Evolutionary conservation across 192 early-diverging fungal species (phyloP).

Genomic region (Martensiomyces pterosporus): DNA sequence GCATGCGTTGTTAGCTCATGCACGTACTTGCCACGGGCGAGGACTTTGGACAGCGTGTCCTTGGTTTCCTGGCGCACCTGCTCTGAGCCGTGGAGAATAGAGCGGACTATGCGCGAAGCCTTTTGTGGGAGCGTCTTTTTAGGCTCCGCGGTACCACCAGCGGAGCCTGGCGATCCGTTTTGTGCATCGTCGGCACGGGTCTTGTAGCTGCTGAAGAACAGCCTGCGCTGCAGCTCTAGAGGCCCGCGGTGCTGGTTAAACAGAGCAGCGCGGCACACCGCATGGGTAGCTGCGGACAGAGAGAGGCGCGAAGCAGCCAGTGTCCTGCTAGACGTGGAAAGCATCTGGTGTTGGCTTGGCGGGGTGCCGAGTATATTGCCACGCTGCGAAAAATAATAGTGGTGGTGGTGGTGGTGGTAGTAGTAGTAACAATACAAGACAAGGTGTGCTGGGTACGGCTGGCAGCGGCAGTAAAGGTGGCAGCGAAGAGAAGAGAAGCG

Average conservation of each 20-base stretch:
- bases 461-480: too few relatives aligned
- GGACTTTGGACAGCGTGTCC: constrained; percentile 69
- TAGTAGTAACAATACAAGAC: too few relatives aligned
- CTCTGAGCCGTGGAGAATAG: constrained; percentile 69
- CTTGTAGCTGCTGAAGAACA: not conserved
- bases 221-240: not conserved
- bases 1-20: constrained; percentile 82
- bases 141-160: constrained; percentile 18
- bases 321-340: not conserved
- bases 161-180: constrained; percentile 2
- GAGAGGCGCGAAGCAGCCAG: not conserved
- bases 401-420: too few relatives aligned
- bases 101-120: constrained; percentile 58
- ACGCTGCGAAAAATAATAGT: too few relatives aligned
- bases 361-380: too few relatives aligned
- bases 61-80: constrained; percentile 57
- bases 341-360: too few relatives aligned
- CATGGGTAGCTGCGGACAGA: not conserved
- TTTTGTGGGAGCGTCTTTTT: constrained; percentile 49
- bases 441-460: too few relatives aligned
- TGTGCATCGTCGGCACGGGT: constrained; percentile 3
- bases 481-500: not conserved
- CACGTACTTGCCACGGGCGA: constrained; percentile 83
- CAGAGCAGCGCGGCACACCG: too few relatives aligned
- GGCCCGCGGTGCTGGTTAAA: not conserved